phyloP scores from a whole-genome alignment of 495 filamentous ascomycete species.

The Melanomma pulvis-pyrius region DNA sequence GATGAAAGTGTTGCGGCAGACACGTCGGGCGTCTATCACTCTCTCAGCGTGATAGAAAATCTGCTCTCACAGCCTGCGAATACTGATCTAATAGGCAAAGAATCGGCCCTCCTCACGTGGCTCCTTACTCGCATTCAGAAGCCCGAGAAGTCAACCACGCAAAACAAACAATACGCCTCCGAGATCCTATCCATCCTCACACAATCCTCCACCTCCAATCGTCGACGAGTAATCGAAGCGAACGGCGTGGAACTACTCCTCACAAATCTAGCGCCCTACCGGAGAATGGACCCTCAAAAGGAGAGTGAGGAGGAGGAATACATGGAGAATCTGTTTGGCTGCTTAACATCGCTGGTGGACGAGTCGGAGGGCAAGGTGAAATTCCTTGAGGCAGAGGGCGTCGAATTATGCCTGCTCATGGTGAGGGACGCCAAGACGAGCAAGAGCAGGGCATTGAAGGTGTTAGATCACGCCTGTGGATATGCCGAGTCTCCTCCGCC shows the following conservation, averaged over 20 bases:
- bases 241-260: slow-evolving; percentile 80
- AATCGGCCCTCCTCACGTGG: slow-evolving; percentile 71
- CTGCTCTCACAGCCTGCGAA: slow-evolving; percentile 70
- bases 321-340: slow-evolving; percentile 89
- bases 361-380: slow-evolving; percentile 74
- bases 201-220: slow-evolving; percentile 68
- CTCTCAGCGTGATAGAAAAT: slow-evolving; percentile 82
- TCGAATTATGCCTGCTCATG: slow-evolving; percentile 92
- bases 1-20: slow-evolving; percentile 81
- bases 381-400: slow-evolving; percentile 87
- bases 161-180: slow-evolving; percentile 96
- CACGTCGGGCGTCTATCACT: slow-evolving; percentile 81
- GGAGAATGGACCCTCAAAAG: slow-evolving; percentile 82
- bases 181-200: slow-evolving; percentile 88
- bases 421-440: slow-evolving; percentile 77
- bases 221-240: slow-evolving; percentile 62
- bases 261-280: slow-evolving; percentile 84
- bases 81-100: slow-evolving; percentile 69
- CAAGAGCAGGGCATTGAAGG: slow-evolving; percentile 72
- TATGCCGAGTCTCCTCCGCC: slow-evolving; percentile 21
- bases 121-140: slow-evolving; percentile 70
- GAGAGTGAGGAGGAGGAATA: slow-evolving; percentile 92
- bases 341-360: slow-evolving; percentile 76
- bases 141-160: slow-evolving; percentile 63
- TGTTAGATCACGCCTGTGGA: slow-evolving; percentile 75